phyloP scores from a whole-genome alignment of 2,329 filamentous ascomycete species.

The Akanthomyces dipterigenus region DNA sequence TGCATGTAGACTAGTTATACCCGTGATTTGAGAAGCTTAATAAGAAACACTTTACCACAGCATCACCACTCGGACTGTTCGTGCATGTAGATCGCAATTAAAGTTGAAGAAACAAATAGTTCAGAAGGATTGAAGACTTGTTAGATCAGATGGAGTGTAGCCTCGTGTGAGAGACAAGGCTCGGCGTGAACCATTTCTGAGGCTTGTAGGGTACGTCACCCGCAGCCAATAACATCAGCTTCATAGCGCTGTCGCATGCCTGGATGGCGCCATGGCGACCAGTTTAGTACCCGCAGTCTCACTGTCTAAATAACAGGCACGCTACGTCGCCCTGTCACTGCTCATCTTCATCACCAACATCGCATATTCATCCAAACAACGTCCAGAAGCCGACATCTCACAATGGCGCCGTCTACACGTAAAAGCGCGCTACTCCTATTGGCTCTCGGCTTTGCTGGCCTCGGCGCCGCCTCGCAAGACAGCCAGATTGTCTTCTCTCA shows the following conservation, averaged over 20 bases:
- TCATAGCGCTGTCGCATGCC: not conserved
- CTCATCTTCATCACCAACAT: not conserved
- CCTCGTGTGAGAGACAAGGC: not conserved
- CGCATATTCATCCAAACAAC: not conserved
- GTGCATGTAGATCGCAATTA: too few relatives aligned
- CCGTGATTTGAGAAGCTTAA: not conserved
- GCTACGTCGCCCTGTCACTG: not conserved
- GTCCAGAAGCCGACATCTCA: not conserved
- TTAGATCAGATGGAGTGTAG: too few relatives aligned
- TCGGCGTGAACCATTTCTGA: not conserved
- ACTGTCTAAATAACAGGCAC: not conserved
- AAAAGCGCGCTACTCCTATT: constrained; percentile 3
- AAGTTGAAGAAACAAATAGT: too few relatives aligned
- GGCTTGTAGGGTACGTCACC: not conserved
- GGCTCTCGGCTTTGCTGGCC: constrained; percentile 1
- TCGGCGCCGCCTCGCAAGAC: constrained; percentile 10
- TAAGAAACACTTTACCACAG: not conserved
- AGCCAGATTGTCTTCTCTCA: constrained; percentile 14
- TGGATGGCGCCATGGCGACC: constrained; percentile 5
- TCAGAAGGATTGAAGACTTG: too few relatives aligned
- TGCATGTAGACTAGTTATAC: not conserved
- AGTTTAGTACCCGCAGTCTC: not conserved
- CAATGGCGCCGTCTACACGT: not conserved
- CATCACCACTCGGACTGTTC: too few relatives aligned
- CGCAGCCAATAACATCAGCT: not conserved